Evolutionary conservation across 768 basidiomycete genomes (phyloP).

Genomic region (Termitomyces sp.): DNA sequence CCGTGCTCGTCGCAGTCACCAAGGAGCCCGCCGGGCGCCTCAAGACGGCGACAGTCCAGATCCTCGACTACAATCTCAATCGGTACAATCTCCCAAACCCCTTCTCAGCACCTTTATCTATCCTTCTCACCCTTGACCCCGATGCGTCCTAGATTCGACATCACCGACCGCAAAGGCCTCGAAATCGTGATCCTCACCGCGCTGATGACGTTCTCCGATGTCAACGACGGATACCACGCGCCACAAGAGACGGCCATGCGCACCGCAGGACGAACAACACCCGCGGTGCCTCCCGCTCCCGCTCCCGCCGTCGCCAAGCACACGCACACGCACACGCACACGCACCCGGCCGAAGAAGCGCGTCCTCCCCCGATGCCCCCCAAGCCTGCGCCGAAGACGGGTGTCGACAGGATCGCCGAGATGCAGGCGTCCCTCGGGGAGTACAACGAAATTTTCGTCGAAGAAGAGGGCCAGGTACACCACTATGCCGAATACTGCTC

Average conservation of each 20-base stretch:
- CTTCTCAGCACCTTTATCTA: background rate
- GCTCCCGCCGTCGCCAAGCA: background rate
- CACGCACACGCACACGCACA: background rate
- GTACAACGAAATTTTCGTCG: constrained; percentile 69
- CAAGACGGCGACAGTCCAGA: constrained; percentile 62
- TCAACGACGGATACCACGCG: constrained; percentile 49
- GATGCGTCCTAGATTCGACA: constrained; percentile 56
- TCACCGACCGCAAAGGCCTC: constrained; percentile 78
- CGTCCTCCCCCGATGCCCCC: constrained; percentile 42
- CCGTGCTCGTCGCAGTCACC: constrained; percentile 77
- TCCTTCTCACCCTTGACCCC: background rate
- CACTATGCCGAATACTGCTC: constrained; percentile 71
- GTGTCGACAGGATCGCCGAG: constrained; percentile 66
- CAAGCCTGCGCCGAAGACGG: constrained; percentile 57
- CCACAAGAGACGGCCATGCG: constrained; percentile 13
- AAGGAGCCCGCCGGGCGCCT: constrained; percentile 66
- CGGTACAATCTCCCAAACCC: constrained; percentile 36
- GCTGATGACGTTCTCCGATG: constrained; percentile 72
- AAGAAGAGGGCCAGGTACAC: constrained; percentile 53
- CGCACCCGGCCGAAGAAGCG: constrained; percentile 16
- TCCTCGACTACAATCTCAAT: constrained; percentile 82
- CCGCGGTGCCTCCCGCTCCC: background rate
- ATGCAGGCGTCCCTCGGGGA: constrained; percentile 62
- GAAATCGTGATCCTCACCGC: constrained; percentile 78
- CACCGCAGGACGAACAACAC: background rate